Base-by-base conservation (phyloP, 73 alveolate species). In the Uronychia binucleata region DNA sequence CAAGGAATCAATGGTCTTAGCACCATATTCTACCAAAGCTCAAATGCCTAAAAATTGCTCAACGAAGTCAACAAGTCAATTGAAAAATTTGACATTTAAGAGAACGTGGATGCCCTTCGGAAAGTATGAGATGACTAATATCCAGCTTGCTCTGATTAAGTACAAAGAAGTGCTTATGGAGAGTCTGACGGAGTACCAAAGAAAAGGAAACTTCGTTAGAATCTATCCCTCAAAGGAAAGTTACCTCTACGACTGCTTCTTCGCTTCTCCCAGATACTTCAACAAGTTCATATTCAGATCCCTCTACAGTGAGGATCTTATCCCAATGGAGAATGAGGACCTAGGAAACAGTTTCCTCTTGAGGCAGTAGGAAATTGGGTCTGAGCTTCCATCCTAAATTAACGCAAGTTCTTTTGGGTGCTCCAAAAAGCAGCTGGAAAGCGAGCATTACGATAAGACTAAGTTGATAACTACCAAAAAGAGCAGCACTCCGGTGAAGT, bases 171-270 rank as follows among this genome's bases (percentile, higher is more conserved):
- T 85, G 46, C 27, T 85, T 46, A 77, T 33, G 29, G 94, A 88
- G 29, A 88, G 60, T 5, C 77, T 88, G 1, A 31, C 34, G 26
- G 94, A 88, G 34, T 80, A 80, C 1, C 77, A 82, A 28, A 82
- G 94, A 75, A 31, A 28, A 33, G 90, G 94, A 30, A 88, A 88
- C 78, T 88, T 88, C 46, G 94, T 88, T 74, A 83, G 94, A 34
- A 88, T 88, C 30, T 88, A n/a, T 57, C 94, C 94, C 1, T 78
- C 86, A 27, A 74, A 87, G 58, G 94, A 88, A 0, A 57, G 87
- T 26, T 25, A 82, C 58, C 59, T 58, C 25, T 88, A 88, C 33
- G 94, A 88, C 13, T 30, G 74, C 57, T 88, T 31, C 67, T 81
- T 88, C 75, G 57, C 32, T 25, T 46, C 75, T 34, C 90, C 33